Evolutionary conservation across 257 asterid species (phyloP).

Genomic region (Misopates orontium): DNA sequence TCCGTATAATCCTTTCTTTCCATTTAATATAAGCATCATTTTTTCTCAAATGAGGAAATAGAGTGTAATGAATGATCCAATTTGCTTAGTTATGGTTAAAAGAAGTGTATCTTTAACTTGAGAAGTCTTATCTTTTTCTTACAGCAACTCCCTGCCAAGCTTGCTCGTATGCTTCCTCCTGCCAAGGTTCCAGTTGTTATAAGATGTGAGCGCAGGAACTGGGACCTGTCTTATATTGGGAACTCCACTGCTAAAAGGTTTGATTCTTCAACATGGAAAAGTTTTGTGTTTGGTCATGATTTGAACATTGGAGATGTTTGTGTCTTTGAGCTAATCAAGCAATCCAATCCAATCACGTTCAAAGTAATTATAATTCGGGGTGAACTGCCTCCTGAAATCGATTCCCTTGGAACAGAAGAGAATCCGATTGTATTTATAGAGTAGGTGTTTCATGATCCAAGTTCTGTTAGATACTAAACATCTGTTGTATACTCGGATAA

Average conservation of each 20-base stretch:
- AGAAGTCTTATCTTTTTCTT: background rate
- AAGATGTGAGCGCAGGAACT: conserved; percentile 30
- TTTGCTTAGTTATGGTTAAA: too few relatives aligned
- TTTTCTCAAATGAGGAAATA: too few relatives aligned
- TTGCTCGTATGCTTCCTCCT: conserved; percentile 30
- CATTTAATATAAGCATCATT: background rate
- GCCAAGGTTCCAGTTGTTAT: conserved; percentile 27
- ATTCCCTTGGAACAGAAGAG: background rate
- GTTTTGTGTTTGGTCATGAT: conserved; percentile 35
- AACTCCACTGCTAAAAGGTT: background rate
- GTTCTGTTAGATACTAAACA: too few relatives aligned
- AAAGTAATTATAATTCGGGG: conserved; percentile 33
- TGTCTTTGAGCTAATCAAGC: conserved; percentile 43
- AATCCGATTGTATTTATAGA: conserved; percentile 13
- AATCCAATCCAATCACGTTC: conserved; percentile 25
- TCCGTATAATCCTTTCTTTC: background rate
- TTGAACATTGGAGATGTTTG: conserved; percentile 42
- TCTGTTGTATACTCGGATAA: background rate
- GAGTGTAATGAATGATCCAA: background rate
- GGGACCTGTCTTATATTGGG: conserved; percentile 36
- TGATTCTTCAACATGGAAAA: conserved; percentile 20
- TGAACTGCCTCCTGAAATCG: conserved; percentile 25
- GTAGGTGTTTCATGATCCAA: background rate
- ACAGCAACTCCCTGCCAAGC: conserved; percentile 28
- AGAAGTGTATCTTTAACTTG: too few relatives aligned